Evolutionary conservation across 768 basidiomycete species (phyloP), one percentile per base, ranked within the genome.

Genomic region (Suillus brevipes): DNA sequence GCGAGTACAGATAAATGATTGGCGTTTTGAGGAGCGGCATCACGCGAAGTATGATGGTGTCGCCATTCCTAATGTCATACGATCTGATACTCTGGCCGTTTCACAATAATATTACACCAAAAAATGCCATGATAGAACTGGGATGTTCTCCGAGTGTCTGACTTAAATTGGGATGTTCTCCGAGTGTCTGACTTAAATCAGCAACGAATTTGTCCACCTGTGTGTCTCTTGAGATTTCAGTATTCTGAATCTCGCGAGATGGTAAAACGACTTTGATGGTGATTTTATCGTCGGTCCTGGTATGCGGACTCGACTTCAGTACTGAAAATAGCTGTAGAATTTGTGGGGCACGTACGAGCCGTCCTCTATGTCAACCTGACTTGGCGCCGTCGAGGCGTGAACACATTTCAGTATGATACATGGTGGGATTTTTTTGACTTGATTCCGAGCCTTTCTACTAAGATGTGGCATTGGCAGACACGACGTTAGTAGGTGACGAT

Each of bases 1-100:
- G 61, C 6, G 61, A 62, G 23, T 28, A 50, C 23, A 62, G n/a
- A 47, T 62, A 62, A 28, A 62, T 56, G 31, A 62, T 31, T 8
- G 61, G 61, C 18, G 55, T 62, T 36, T 1, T 16, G 2, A 16
- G 0, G 9, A 36, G 31, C 31, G 31, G 31, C 2, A 2, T 31
- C 36, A 36, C 36, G 1, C 9, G 36, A 40, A 43, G 43, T 2
- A 10, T 47, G 45, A 47, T 47, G 45, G n/a, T 2, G n/a, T 47
- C n/a, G 10, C 45, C 45, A 12, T 47, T 10, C 10, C n/a, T 2
- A 12, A 47, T n/a, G n/a, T 12, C 12, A n/a, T 47, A 47, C 10
- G 45, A 47, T 47, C 10, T n/a, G n/a, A 47, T 47, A 47, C 4
- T 47, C n/a, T n/a, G 12, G 5, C 23, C 4, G 2, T 5, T 31